These are phyloP conservation scores for Sugiyamaella lignohabitans DNA, from an alignment of 805 yeast genomes.

Conservation along the genomic window DNA sequence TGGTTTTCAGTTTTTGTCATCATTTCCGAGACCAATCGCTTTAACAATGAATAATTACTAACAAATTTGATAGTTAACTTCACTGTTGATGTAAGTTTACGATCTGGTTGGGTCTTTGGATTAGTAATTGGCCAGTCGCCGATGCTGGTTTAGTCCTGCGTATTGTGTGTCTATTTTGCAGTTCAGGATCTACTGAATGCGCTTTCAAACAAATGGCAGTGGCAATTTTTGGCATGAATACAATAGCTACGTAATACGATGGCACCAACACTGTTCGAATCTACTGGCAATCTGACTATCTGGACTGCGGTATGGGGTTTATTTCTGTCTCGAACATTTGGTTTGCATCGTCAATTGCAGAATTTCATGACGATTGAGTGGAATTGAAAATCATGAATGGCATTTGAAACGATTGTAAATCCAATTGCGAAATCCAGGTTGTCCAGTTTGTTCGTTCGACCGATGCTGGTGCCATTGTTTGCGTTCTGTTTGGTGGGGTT, in stretches of 20 bases:
- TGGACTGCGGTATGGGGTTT: too few species aligned
- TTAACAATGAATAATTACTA: neutral
- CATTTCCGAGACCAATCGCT: too few species aligned
- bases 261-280: too few species aligned
- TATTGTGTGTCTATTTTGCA: neutral
- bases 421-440: too few species aligned
- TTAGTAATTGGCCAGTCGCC: neutral
- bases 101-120: neutral
- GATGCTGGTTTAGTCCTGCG: neutral
- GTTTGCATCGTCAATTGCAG: neutral
- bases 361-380: neutral
- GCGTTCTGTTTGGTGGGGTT: neutral
- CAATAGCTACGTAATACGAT: too few species aligned
- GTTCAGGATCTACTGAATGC: neutral
- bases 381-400: too few species aligned
- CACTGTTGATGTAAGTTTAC: slow-evolving; percentile 24
- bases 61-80: slow-evolving; percentile 22
- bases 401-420: too few species aligned
- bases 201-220: neutral
- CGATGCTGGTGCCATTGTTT: neutral
- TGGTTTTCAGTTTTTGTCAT: too few species aligned
- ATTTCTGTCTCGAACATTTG: too few species aligned
- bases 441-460: too few species aligned
- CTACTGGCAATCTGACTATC: too few species aligned
- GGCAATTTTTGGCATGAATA: neutral